phyloP scores from a whole-genome alignment of 2,329 filamentous ascomycete genomes.

The Exophiala viscosa region DNA sequence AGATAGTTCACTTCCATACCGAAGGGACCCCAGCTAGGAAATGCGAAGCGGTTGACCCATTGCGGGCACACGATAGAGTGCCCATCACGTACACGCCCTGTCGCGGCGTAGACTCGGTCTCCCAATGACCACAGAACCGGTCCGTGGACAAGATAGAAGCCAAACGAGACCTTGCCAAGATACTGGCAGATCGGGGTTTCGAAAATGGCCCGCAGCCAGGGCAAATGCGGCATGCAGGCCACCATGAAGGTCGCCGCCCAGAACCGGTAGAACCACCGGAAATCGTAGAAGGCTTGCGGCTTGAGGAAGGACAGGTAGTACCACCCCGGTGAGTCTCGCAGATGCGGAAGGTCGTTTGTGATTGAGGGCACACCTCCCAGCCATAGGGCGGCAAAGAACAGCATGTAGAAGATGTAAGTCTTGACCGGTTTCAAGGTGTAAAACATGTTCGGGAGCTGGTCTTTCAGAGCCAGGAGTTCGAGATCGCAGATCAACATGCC shows the following conservation, averaged over 20 bases:
- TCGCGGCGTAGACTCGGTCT: constrained; percentile 61
- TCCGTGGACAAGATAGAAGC: constrained; percentile 47
- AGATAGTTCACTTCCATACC: constrained; percentile 61
- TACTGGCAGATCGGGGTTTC: constrained; percentile 42
- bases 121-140: constrained; percentile 52
- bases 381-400: constrained; percentile 53
- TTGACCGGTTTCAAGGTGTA: constrained; percentile 47
- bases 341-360: constrained; percentile 44
- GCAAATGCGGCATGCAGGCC: constrained; percentile 52
- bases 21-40: constrained; percentile 55
- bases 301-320: constrained; percentile 41
- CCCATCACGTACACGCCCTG: constrained; percentile 51
- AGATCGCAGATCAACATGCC: constrained; percentile 62
- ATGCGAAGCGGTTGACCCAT: constrained; percentile 56
- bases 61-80: constrained; percentile 50
- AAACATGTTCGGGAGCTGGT: constrained; percentile 52
- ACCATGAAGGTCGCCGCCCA: constrained; percentile 58
- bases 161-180: constrained; percentile 45
- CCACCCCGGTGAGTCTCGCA: constrained; percentile 48
- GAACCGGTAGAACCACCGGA: constrained; percentile 66
- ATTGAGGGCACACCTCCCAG: constrained; percentile 60
- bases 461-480: constrained; percentile 51
- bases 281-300: constrained; percentile 62
- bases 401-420: constrained; percentile 49
- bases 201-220: constrained; percentile 51